Evolutionary conservation across 768 basidiomycete species (phyloP).

Genomic region (Auricularia cornea): DNA sequence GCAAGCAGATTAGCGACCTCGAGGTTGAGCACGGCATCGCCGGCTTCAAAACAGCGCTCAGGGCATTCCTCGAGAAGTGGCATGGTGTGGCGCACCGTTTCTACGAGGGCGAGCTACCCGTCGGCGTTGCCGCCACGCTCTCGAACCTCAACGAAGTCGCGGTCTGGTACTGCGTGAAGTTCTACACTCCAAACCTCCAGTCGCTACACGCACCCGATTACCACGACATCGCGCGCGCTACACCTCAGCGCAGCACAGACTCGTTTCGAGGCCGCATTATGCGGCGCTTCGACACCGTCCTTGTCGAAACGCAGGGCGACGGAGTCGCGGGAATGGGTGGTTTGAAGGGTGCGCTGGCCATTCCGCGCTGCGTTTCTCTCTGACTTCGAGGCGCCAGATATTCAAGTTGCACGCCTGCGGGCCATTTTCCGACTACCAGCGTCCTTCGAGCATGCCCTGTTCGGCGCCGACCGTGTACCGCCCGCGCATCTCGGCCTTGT

Average conservation of each 20-base stretch:
- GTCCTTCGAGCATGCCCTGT: neutral
- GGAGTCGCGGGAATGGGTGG: neutral
- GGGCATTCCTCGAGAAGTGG: neutral
- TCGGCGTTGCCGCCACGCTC: neutral
- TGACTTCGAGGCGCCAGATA: neutral
- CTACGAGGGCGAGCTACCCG: neutral
- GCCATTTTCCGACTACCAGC: constrained; percentile 6
- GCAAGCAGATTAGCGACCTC: neutral
- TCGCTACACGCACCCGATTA: neutral
- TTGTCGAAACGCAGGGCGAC: neutral
- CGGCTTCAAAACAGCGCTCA: neutral
- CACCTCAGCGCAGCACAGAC: too few relatives aligned
- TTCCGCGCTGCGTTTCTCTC: too few relatives aligned
- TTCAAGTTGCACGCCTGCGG: constrained; percentile 9
- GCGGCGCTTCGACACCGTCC: constrained; percentile 6
- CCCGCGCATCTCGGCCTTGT: neutral
- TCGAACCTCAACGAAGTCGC: neutral
- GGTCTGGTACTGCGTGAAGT: neutral
- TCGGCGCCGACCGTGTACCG: neutral
- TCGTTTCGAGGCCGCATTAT: neutral
- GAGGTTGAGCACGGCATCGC: neutral
- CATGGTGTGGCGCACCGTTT: neutral
- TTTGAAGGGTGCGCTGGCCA: neutral
- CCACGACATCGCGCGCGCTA: neutral
- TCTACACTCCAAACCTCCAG: neutral